Evolutionary conservation across 352 stramenopile genomes (phyloP).

Genomic region (Thraustochytrium aureum): DNA sequence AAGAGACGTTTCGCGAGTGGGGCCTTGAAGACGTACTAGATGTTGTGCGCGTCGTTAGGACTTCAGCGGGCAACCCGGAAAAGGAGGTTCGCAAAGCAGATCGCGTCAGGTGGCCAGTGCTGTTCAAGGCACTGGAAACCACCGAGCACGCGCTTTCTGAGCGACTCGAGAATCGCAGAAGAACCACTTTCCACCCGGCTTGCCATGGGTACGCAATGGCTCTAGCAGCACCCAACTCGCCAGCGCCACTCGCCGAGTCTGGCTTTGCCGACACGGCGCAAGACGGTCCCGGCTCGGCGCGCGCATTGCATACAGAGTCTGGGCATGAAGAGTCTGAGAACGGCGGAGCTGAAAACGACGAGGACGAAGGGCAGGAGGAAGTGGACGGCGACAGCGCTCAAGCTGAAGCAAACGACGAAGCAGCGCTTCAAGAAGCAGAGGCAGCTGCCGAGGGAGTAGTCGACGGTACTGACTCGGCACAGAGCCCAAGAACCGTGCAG

Average conservation of each 20-base stretch:
- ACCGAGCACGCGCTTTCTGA: background rate
- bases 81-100: conserved; percentile 9
- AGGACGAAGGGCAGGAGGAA: background rate
- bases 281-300: no score
- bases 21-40: conserved; percentile 14
- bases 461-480: no score
- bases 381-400: background rate
- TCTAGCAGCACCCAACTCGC: background rate
- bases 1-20: conserved; percentile 18
- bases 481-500: no score
- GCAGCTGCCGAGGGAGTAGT: no score
- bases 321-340: background rate
- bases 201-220: conserved; percentile 37
- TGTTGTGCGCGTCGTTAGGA: background rate
- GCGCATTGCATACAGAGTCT: background rate
- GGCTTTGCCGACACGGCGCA: background rate
- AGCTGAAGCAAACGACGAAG: background rate
- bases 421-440: background rate
- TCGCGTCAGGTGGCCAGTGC: conserved; percentile 2
- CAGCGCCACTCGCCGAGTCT: background rate
- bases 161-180: background rate
- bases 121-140: conserved; percentile 32
- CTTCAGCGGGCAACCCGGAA: no score
- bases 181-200: conserved; percentile 27
- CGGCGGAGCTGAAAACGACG: background rate